Base-by-base conservation (phyloP, 768 basidiomycete species). In the Hemileccinum impolitum region DNA sequence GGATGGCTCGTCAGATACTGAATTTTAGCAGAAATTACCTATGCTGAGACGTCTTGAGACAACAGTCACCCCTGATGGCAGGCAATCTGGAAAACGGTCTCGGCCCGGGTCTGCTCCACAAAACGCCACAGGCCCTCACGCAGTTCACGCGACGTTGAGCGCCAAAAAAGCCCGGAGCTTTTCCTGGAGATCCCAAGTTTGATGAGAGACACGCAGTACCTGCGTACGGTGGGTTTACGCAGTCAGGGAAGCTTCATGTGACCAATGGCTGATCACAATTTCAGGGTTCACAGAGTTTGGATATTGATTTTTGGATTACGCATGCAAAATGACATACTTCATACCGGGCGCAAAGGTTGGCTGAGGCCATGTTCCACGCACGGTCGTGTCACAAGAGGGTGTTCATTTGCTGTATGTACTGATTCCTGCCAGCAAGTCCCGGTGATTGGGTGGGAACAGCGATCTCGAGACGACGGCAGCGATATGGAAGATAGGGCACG, bases 21-120 rank as follows among this genome's bases (percentile, higher is more conserved):
- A 56, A 36, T 45, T 28, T 54, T 32, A 46, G 19, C 44, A 74
- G 70, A 65, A 64, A 54, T 56, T 60, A 45, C 57, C 64, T 41
- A 58, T 55, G 50, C 59, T 77, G 50, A 69, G 69, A 64, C 71
- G 77, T 51, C 59, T 66, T 58, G 77, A 78, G 41, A 78, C 77
- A 4, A 77, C 76, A 28, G 59, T 76, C 50, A 78, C 74, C 17
- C 66, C 70, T 37, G 74, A 72, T 40, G 75, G 74, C 45, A 69
- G 69, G 48, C 72, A 74, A 52, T 47, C 61, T 43, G 68, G 63
- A n/a, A 56, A 45, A 42, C 55, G 51, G 45, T 55, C 65, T 51
- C 52, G 53, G 35, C 58, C 58, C 23, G 58, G 58, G 53, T 62
- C 59, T 48, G 60, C 61, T 48, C 66, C 54, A 53, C 58, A 55